Conservation (phyloP, 1,284 basidiomycete genomes). For the Austropuccinia psidii region DNA sequence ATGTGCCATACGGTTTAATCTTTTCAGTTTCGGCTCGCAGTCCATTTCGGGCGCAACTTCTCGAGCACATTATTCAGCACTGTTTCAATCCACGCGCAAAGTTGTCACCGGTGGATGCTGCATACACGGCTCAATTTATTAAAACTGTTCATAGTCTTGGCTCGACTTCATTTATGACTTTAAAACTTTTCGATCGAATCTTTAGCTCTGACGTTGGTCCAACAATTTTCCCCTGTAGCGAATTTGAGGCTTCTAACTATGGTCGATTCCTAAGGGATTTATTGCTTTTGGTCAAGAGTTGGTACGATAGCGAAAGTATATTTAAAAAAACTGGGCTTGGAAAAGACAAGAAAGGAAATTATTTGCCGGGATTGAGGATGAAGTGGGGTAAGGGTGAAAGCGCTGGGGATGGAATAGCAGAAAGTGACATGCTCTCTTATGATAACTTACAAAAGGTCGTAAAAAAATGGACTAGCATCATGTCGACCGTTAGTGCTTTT, state of each 20-base stretch:
- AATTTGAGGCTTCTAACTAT: slow-evolving; percentile 91
- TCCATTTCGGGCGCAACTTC: slow-evolving; percentile 51
- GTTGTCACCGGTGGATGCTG: slow-evolving; percentile 89
- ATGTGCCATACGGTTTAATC: background rate
- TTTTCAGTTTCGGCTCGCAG: background rate
- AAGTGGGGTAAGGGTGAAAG: slow-evolving; percentile 27
- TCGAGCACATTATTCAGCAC: slow-evolving; percentile 67
- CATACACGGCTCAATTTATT: slow-evolving; percentile 86
- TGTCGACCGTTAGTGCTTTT: slow-evolving; percentile 20
- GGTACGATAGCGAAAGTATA: slow-evolving; percentile 33
- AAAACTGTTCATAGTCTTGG: slow-evolving; percentile 76
- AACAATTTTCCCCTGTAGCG: slow-evolving; percentile 83
- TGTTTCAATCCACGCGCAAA: slow-evolving; percentile 87
- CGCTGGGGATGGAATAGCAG: slow-evolving; percentile 20
- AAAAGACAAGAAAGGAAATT: slow-evolving; percentile 29
- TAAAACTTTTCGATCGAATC: slow-evolving; percentile 77
- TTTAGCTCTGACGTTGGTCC: slow-evolving; percentile 74
- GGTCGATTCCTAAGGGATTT: slow-evolving; percentile 50
- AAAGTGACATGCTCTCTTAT: slow-evolving; percentile 33
- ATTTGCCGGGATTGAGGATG: slow-evolving; percentile 31
- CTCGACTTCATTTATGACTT: slow-evolving; percentile 75
- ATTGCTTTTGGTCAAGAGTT: slow-evolving; percentile 34
- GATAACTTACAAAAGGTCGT: slow-evolving; percentile 34
- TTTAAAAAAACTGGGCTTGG: slow-evolving; percentile 20
- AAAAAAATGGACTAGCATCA: slow-evolving; percentile 27